Percentiles rank a stretch among this genome's conserved stretches.
Evolutionary conservation across 202 grass and related monocot species (phyloP).

Genomic region (Saccharum hybrid): DNA sequence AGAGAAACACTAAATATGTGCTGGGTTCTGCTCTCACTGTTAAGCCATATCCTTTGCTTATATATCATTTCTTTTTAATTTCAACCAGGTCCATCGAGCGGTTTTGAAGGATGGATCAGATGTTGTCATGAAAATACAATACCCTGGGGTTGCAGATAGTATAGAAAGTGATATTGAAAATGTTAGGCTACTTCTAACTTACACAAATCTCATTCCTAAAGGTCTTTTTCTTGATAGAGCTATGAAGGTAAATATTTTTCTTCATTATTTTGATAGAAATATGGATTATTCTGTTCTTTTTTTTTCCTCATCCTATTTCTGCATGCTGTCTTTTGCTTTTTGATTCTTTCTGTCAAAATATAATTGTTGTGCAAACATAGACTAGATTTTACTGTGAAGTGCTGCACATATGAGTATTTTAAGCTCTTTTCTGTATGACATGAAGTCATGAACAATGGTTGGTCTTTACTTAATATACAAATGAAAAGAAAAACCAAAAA

Average conservation of each 20-base stretch:
- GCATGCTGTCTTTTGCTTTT: background rate
- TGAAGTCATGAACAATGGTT: background rate
- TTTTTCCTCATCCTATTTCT: background rate
- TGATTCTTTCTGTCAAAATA: constrained; percentile 19
- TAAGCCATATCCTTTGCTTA: no score
- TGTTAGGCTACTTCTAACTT: constrained; percentile 79
- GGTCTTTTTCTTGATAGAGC: constrained; percentile 98
- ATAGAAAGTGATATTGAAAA: no score
- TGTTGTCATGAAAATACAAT: no score
- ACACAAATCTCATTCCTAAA: constrained; percentile 97
- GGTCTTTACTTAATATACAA: constrained; percentile 14
- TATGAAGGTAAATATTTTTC: constrained; percentile 72
- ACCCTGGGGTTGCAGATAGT: no score
- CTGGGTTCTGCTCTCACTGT: no score
- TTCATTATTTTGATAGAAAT: background rate
- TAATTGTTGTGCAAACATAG: background rate
- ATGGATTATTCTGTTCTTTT: background rate
- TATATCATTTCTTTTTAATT: no score
- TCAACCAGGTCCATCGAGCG: no score
- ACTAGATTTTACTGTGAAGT: background rate
- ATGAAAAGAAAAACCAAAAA: background rate
- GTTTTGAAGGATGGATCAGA: no score
- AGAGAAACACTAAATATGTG: no score
- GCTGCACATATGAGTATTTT: constrained; percentile 7
- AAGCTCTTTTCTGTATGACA: constrained; percentile 15